A percentile compares a stretch with the other conserved stretches of the same genome.
These are phyloP conservation scores for Hypoxylon trugodes DNA, from an alignment of 495 filamentous ascomycete genomes.

Conservation along the genomic window DNA sequence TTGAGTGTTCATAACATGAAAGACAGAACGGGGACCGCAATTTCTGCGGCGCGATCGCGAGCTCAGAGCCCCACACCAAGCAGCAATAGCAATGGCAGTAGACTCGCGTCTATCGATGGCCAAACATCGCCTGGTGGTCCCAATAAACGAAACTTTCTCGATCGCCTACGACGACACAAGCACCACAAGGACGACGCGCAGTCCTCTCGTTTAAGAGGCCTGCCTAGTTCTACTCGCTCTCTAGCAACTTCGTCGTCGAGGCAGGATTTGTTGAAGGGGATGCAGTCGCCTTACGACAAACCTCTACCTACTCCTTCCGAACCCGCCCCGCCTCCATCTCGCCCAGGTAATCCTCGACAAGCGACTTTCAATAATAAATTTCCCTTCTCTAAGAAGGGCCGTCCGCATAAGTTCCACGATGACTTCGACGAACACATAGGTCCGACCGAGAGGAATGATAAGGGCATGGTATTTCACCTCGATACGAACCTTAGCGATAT, in stretches of 20 bases:
- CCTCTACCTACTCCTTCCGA: slow-evolving; percentile 49
- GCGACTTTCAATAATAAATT: slow-evolving; percentile 68
- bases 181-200: slow-evolving; percentile 66
- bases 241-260: slow-evolving; percentile 57
- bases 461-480: slow-evolving; percentile 66
- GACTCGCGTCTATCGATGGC: slow-evolving; percentile 56
- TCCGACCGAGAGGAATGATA: slow-evolving; percentile 53
- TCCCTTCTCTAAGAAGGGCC: slow-evolving; percentile 58
- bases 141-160: slow-evolving; percentile 71
- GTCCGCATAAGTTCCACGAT: slow-evolving; percentile 46
- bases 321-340: slow-evolving; percentile 22
- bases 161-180: slow-evolving; percentile 68
- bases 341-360: slow-evolving; percentile 56
- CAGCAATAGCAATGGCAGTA: slow-evolving; percentile 62
- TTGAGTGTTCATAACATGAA: slow-evolving; percentile 56
- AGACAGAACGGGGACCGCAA: slow-evolving; percentile 55
- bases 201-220: slow-evolving; percentile 57
- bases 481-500: slow-evolving; percentile 86
- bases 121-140: slow-evolving; percentile 69
- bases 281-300: slow-evolving; percentile 52
- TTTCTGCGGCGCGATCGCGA: slow-evolving; percentile 57
- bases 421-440: slow-evolving; percentile 59
- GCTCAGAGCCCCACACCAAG: slow-evolving; percentile 82
- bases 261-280: slow-evolving; percentile 60
- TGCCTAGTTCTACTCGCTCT: slow-evolving; percentile 64